Conservation (phyloP, 352 stramenopile species). For the Phytopythium vexans region DNA sequence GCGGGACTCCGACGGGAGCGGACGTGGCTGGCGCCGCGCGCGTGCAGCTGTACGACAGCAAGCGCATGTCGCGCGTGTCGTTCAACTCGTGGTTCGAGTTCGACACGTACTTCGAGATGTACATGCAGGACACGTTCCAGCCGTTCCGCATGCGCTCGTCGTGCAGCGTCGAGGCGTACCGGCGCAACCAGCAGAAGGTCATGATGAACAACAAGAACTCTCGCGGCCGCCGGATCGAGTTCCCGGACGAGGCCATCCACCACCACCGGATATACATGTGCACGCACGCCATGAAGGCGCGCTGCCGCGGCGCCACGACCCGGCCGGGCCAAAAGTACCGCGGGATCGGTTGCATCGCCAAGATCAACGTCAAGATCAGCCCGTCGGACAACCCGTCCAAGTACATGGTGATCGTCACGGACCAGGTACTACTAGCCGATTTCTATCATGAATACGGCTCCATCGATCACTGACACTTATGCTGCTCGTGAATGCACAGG, state of each 20-base stretch:
- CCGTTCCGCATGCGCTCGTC: conserved; percentile 84
- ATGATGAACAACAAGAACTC: conserved; percentile 89
- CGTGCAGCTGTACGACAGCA: conserved; percentile 71
- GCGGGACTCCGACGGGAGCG: conserved; percentile 11
- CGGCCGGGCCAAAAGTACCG: conserved; percentile 79
- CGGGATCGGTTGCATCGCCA: conserved; percentile 80
- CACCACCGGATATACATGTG: conserved; percentile 90
- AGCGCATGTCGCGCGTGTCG: conserved; percentile 79
- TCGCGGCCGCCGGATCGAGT: conserved; percentile 71
- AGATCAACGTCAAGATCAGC: conserved; percentile 88
- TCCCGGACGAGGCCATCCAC: conserved; percentile 76
- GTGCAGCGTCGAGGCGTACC: conserved; percentile 79
- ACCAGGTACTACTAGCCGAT: conserved; percentile 47
- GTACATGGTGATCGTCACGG: conserved; percentile 87
- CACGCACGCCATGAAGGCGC: conserved; percentile 84
- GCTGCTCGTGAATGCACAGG: conserved; percentile 23
- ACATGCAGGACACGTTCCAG: conserved; percentile 88
- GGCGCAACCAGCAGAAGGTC: conserved; percentile 83
- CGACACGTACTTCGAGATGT: conserved; percentile 84
- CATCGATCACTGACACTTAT: neutral
- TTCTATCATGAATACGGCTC: conserved; percentile 2
- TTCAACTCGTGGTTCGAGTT: conserved; percentile 89
- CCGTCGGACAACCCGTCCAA: conserved; percentile 76
- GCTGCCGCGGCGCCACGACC: conserved; percentile 70
- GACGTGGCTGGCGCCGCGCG: conserved; percentile 17